Base-by-base conservation (phyloP, 441 rosid species). In the Eutrema salsugineum region DNA sequence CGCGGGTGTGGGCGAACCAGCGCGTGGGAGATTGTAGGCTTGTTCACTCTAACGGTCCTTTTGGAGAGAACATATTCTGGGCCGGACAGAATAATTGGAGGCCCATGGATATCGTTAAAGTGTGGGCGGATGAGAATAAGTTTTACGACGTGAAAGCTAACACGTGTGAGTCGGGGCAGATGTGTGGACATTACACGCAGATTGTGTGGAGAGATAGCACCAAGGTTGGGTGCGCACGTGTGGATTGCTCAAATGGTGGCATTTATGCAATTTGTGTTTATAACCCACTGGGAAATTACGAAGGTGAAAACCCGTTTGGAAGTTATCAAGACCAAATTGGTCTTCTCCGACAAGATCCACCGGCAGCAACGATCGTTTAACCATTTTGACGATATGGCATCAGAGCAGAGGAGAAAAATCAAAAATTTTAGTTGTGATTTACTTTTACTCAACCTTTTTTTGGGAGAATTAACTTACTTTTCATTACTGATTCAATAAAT, bases 141-240 rank as follows among this genome's bases (percentile, higher is more conserved):
- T 78, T 40, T 22, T 82, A 75, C 54, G 14, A 82, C 62, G 67
- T 4, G 46, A 40, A 11, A 2, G 60, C 48, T 12, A 65, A 75
- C 66, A 22, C 68, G 50, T 82, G 83, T 12, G 55, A 72, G 1
- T 15, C 60, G 3, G 33, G 50, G 0, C 59, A 64, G 16, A 61
- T 74, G 71, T 82, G 83, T 49, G 81, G 83, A 16, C 85, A 79
- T 48, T 82, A 80, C 50, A 83, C 82, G 14, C 86, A 83, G 73
- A 63, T 83, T 36, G 79, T 80, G 54, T 80, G 82, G 83, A 82
- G 75, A 65, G 78, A 78, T 33, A 56, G 77, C 24, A 27, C 55
- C 0, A 77, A 66, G 42, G 48, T 82, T 30, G 83, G 85, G 4
- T 82, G 85, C 22, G 80, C 80, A 32, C 39, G 75, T 28, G 58